Percentiles rank a stretch among this genome's conserved stretches.
These are phyloP conservation scores for Fusarium mexicanum DNA, from an alignment of 2,329 filamentous ascomycete species.

Conservation along the genomic window DNA sequence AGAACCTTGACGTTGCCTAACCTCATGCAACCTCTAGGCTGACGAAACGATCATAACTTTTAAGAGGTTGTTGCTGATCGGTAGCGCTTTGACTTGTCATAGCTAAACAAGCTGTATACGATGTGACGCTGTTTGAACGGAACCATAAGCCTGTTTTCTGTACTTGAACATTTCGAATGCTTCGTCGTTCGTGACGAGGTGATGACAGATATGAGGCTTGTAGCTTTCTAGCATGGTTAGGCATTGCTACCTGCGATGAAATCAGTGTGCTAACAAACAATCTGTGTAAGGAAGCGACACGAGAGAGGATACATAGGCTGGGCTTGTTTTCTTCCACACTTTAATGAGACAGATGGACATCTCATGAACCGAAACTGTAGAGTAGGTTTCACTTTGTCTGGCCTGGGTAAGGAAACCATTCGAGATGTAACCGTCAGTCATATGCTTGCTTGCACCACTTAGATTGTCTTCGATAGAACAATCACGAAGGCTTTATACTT, in stretches of 20 bases:
- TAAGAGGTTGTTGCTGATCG: constrained; percentile 3
- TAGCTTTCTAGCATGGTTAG: background rate
- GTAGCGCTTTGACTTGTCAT: background rate
- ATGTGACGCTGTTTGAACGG: background rate
- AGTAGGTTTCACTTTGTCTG: background rate
- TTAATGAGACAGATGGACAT: background rate
- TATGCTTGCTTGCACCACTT: too few species aligned
- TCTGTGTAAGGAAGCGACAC: background rate
- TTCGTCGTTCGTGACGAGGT: background rate
- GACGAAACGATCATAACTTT: constrained; percentile 4
- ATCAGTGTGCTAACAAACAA: background rate
- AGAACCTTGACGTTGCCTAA: background rate
- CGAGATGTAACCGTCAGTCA: background rate
- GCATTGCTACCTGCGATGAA: background rate
- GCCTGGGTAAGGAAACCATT: background rate
- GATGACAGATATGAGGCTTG: background rate
- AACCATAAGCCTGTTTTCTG: background rate
- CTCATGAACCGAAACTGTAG: background rate
- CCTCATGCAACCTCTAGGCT: constrained; percentile 1
- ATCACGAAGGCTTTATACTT: background rate
- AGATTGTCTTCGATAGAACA: background rate
- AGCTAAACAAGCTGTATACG: background rate
- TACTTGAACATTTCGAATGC: background rate
- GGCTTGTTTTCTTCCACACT: background rate
- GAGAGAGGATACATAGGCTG: background rate